phyloP scores from a whole-genome alignment of 2,329 filamentous ascomycete species.

The Hypomyces perniciosus region DNA sequence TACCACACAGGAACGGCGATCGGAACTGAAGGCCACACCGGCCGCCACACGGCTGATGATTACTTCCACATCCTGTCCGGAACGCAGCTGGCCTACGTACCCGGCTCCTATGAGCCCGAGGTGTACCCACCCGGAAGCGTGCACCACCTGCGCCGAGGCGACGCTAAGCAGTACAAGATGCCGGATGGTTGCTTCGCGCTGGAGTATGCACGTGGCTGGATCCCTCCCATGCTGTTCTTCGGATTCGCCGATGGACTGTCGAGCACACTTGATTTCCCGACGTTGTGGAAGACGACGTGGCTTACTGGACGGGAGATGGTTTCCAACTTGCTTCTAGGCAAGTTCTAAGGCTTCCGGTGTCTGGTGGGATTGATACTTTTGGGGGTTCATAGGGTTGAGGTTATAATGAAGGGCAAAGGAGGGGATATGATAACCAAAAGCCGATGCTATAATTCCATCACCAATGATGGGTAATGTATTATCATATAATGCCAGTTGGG shows the following conservation, averaged over 20 bases:
- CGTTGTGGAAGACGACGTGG: conserved; percentile 69
- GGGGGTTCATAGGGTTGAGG: not conserved
- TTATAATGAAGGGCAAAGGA: not conserved
- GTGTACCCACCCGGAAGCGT: conserved; percentile 63
- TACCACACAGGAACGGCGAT: conserved; percentile 52
- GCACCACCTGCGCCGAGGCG: conserved; percentile 65
- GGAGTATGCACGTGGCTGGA: conserved; percentile 83
- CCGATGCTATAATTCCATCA: too few relatives aligned
- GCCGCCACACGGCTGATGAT: conserved; percentile 86
- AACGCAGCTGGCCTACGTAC: conserved; percentile 68
- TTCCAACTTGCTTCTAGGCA: conserved; percentile 61
- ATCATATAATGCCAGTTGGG: too few relatives aligned
- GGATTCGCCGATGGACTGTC: conserved; percentile 76
- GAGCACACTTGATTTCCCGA: conserved; percentile 80
- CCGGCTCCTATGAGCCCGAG: conserved; percentile 61
- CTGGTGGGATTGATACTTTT: not conserved
- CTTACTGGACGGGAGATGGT: conserved; percentile 75
- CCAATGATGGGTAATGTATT: too few relatives aligned
- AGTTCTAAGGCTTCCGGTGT: conserved; percentile 49
- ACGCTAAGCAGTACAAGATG: conserved; percentile 80
- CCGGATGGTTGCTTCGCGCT: conserved; percentile 70
- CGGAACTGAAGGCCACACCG: conserved; percentile 82
- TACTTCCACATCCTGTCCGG: conserved; percentile 89
- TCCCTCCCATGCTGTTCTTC: conserved; percentile 88
- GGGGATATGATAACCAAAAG: too few relatives aligned